Evolutionary conservation across 2,329 filamentous ascomycete species (phyloP), one percentile per base, ranked within the genome.

Genomic region (Colletotrichum sidae): DNA sequence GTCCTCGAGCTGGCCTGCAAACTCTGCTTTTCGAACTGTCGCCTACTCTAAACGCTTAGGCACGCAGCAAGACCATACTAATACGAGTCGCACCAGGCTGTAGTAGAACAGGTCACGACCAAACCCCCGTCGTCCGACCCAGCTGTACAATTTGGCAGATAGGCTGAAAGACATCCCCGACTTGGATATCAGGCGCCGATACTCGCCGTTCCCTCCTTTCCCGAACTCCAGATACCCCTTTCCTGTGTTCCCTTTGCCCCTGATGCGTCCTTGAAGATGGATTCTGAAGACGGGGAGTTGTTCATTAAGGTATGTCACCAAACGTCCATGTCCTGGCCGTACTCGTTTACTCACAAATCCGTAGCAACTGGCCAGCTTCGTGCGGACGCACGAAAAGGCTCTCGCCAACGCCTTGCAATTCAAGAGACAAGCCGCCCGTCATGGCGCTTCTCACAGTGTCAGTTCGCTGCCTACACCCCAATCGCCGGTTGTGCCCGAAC

Each of bases 361-460:
- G 54, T 77, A 97, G 95, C 96, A 97, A 86, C 87, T 99, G 77
- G 94, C 95, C 76, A 91, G 91, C 81, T 98, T 97, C 80, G 94
- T 99, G 80, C 93, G 94, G 69, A 97, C 94, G 60, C 94, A 99
- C 83, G 96, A 99, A 81, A 97, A 97, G 81, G 95, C 94, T 42
- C 88, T 99, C 69, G 96, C 96, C 76, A 98, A 98, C 82, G 95
- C 95, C 72, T 84, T 97, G 68, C 95, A 97, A 78, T 86, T 96
- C 72, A 90, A 91, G 77, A 89, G 92, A 72, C 90, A 92, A 73
- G 86, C 88, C 68, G 81, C 84, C 68, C 91, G 90, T 72, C 89
- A 94, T 88, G 87, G 86, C 70, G 80, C 88, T 60, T 89, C 90
- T 11, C 87, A 90, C 72, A 90, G 87, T 74, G 84, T 88, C 55